A percentile compares a stretch with the other conserved stretches of the same genome.
These are phyloP conservation scores for Penicillium nordicum DNA, from an alignment of 2,329 filamentous ascomycete genomes.

Conservation along the genomic window DNA sequence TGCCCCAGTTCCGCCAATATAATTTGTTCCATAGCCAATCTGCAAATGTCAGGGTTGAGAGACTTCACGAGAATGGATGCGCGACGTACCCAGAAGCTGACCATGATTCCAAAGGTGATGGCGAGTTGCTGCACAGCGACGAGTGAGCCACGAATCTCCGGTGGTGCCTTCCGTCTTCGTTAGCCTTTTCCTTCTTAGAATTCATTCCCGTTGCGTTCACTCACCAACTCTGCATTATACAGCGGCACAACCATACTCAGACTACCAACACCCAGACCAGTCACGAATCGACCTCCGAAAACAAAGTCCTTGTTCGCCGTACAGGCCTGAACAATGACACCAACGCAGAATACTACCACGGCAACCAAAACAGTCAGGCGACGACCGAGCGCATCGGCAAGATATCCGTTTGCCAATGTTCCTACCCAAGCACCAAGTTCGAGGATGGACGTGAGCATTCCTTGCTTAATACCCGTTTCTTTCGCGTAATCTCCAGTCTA, in stretches of 20 bases:
- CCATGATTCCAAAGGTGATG: slow-evolving; percentile 46
- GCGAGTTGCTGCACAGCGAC: slow-evolving; percentile 44
- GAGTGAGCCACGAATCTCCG: slow-evolving; percentile 42
- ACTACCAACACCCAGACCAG: slow-evolving; percentile 43
- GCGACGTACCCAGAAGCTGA: slow-evolving; percentile 39
- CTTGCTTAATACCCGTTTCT: slow-evolving; percentile 27
- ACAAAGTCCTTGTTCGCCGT: slow-evolving; percentile 31
- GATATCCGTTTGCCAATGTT: slow-evolving; percentile 36
- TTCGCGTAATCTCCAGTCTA: slow-evolving; percentile 30
- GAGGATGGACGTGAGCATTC: slow-evolving; percentile 41
- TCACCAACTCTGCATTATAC: slow-evolving; percentile 38
- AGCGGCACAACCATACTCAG: slow-evolving; percentile 43
- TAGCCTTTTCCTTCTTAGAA: background rate
- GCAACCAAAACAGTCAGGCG: slow-evolving; percentile 34
- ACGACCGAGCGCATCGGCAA: slow-evolving; percentile 37
- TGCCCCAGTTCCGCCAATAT: slow-evolving; percentile 60
- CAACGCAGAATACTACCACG: slow-evolving; percentile 35
- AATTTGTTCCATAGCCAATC: slow-evolving; percentile 52
- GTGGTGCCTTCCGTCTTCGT: slow-evolving; percentile 31
- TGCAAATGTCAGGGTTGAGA: slow-evolving; percentile 15
- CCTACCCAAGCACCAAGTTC: slow-evolving; percentile 42
- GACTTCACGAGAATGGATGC: background rate
- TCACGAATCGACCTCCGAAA: slow-evolving; percentile 41
- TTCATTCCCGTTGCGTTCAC: background rate
- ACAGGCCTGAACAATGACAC: slow-evolving; percentile 39